Evolutionary conservation across 2,329 filamentous ascomycete species (phyloP).

Genomic region (Colletotrichum orbiculare): DNA sequence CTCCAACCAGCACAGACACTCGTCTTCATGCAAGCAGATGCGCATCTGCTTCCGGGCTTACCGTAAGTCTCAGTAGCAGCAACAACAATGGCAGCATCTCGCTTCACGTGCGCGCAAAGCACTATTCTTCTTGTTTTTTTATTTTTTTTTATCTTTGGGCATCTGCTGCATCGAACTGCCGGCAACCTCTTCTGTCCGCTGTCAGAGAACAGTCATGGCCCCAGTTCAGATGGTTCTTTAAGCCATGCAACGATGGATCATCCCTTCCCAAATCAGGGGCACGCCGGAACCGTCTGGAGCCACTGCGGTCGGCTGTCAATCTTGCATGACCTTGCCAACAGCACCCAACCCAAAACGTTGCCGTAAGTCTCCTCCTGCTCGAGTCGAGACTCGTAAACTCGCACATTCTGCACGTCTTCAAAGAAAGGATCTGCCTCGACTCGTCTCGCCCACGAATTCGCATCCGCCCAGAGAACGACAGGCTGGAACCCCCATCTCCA

Average conservation of each 20-base stretch:
- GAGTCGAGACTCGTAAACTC: constrained; percentile 5
- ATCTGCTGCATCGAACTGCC: no score
- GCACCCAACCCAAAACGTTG: background rate
- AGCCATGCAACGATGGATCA: constrained; percentile 24
- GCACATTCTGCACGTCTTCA: no score
- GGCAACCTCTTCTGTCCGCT: background rate
- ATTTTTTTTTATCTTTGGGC: background rate
- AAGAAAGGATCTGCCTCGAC: no score
- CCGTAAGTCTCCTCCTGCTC: background rate
- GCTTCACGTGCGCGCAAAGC: background rate
- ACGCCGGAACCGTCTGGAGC: constrained; percentile 21
- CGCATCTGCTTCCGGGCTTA: constrained; percentile 10
- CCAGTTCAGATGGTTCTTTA: constrained; percentile 11
- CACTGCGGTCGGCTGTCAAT: constrained; percentile 28
- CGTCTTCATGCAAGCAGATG: constrained; percentile 11
- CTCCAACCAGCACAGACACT: background rate
- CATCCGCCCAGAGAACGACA: background rate
- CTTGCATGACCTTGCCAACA: constrained; percentile 24
- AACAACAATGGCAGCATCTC: background rate
- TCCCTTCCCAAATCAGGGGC: constrained; percentile 13
- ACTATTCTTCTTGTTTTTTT: background rate
- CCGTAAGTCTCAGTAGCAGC: constrained; percentile 2
- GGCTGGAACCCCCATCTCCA: constrained; percentile 11
- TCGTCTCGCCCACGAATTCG: background rate
- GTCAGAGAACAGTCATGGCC: background rate